A percentile compares a stretch with the other conserved stretches of the same genome.
These are phyloP conservation scores for Pichia rugopelliculosa DNA, from an alignment of 805 yeast genomes.

Conservation along the genomic window DNA sequence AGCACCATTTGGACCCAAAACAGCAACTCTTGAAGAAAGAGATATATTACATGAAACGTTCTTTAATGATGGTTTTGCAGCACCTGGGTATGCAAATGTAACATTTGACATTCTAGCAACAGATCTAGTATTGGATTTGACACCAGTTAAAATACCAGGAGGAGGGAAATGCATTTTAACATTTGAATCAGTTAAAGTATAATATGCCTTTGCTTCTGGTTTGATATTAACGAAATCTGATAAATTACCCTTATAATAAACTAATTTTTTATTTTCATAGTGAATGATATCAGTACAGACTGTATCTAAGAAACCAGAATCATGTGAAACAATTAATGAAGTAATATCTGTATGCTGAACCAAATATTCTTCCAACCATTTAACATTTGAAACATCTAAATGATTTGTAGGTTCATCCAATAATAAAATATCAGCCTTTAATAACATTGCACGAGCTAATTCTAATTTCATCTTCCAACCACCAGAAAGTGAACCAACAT, in stretches of 20 bases:
- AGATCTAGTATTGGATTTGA: constrained; percentile 87
- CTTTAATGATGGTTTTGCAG: constrained; percentile 69
- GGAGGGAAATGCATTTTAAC: constrained; percentile 98
- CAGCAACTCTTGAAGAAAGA: constrained; percentile 93
- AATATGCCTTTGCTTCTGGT: constrained; percentile 95
- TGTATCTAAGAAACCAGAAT: constrained; percentile 89
- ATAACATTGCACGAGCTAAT: constrained; percentile 96
- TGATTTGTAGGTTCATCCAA: constrained; percentile 98
- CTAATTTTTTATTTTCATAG: constrained; percentile 90
- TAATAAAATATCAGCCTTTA: constrained; percentile 91
- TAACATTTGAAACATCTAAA: constrained; percentile 87
- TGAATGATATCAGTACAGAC: constrained; percentile 97
- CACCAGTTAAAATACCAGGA: constrained; percentile 97
- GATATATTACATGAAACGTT: constrained; percentile 87
- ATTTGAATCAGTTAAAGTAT: constrained; percentile 85
- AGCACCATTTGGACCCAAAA: constrained; percentile 97
- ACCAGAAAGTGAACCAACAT: constrained; percentile 92
- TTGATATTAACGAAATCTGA: constrained; percentile 85
- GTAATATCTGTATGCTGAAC: constrained; percentile 80
- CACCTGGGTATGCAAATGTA: constrained; percentile 86
- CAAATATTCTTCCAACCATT: constrained; percentile 89
- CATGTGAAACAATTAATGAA: constrained; percentile 94
- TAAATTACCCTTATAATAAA: constrained; percentile 92
- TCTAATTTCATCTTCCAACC: constrained; percentile 99
- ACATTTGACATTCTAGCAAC: constrained; percentile 69